Percentiles rank a stretch among this genome's conserved stretches.
Evolutionary conservation across 495 filamentous ascomycete species (phyloP).

Genomic region (Penicillium lagena): DNA sequence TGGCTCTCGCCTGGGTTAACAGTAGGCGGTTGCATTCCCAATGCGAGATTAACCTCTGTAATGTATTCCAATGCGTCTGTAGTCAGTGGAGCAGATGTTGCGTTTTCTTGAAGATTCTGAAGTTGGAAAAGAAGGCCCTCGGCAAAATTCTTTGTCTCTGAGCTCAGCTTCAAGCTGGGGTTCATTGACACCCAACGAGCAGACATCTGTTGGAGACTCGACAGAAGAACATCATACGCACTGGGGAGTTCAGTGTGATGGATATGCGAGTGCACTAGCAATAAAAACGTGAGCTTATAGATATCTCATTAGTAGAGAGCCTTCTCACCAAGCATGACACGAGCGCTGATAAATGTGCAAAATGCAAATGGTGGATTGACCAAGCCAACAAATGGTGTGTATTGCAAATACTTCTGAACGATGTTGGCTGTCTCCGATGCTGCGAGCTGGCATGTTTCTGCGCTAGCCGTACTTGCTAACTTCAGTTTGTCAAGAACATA

Average conservation of each 20-base stretch:
- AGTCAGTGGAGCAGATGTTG: neutral
- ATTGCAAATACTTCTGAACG: slow-evolving; percentile 1
- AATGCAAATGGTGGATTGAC: slow-evolving; percentile 4
- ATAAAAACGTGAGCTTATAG: neutral
- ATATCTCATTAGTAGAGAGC: too few species aligned
- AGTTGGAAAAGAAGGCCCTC: neutral
- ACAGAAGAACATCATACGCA: neutral
- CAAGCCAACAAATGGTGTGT: neutral
- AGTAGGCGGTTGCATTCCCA: neutral
- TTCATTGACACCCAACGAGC: slow-evolving; percentile 1
- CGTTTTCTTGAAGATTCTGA: neutral
- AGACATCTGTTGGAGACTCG: slow-evolving; percentile 1
- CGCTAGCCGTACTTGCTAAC: neutral
- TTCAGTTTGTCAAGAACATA: too few species aligned
- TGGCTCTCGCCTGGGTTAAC: neutral
- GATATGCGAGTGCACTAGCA: slow-evolving; percentile 1
- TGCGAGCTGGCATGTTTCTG: slow-evolving; percentile 5
- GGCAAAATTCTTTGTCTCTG: neutral
- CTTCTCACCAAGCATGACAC: too few species aligned
- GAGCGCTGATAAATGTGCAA: neutral
- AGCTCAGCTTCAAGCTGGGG: neutral
- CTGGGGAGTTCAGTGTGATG: neutral
- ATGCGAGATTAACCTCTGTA: neutral
- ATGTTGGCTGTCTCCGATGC: slow-evolving; percentile 2
- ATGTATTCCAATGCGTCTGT: neutral